Base-by-base conservation (phyloP, 2,329 filamentous ascomycete genomes). In the Purpureocillium takamizusanense region DNA sequence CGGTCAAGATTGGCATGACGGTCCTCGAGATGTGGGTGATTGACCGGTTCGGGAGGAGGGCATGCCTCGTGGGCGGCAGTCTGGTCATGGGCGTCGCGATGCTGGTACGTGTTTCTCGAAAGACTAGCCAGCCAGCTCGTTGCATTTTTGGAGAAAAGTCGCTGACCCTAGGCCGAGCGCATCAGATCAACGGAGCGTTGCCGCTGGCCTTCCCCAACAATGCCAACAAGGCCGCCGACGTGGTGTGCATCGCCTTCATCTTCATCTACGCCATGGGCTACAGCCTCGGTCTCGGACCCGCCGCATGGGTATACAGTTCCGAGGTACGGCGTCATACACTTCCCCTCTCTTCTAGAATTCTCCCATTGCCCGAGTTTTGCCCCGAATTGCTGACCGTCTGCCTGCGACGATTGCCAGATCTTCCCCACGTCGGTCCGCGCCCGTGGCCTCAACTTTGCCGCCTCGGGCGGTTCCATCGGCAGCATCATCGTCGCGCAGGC, bases 191-290 rank as follows among this genome's bases (percentile, higher is more conserved):
- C 46, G 74, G 69, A 13, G 63, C 60, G 0, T 52, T 78, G 2
- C 73, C 73, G 1, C 56, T 69, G 7, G 57, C 60, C 0, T 77
- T 74, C 40, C 71, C 72, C 0, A 49, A 65, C 16, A 74, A 74
- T 45, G 53, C 54, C 7, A 75, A 67, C 52, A 58, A 55, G 11
- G 58, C 52, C 0, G 61, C 73, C 1, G 70, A 77, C 51, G 63
- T 69, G 33, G 51, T 61, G 4, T 76, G 72, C 47, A 65, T 76
- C 16, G 56, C 68, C 10, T 76, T 76, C 48, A 70, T 77, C 31
- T 77, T 77, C 49, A 56, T 78, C 32, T 78, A 75, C 50, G 70
- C 72, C 7, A 62, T 77, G 36, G 74, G 74, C 1, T 78, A 74
- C 49, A 74, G 69, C 36, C 60, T 78, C 43, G 71, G 74, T 0